Evolutionary conservation across 2,329 filamentous ascomycete genomes (phyloP).

Genomic region (Bipolaris bicolor): DNA sequence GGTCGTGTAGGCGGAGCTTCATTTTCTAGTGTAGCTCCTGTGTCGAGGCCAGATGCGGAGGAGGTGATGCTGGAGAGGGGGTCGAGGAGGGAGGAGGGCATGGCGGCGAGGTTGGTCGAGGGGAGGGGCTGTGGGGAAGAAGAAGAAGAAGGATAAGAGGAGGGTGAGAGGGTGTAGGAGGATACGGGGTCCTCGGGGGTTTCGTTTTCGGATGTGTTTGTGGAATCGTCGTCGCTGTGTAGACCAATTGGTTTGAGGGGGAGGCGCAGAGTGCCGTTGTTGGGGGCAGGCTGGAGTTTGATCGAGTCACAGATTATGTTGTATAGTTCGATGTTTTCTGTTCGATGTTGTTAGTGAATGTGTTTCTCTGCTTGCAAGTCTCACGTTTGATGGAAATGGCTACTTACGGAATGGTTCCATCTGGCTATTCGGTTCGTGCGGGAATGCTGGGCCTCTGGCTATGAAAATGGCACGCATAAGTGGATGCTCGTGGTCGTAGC

Average conservation of each 20-base stretch:
- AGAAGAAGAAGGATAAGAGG: constrained; percentile 41
- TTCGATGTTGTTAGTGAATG: constrained; percentile 32
- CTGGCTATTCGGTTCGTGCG: constrained; percentile 79
- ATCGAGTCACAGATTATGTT: constrained; percentile 92
- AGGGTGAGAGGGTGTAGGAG: constrained; percentile 8
- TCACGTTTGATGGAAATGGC: no score
- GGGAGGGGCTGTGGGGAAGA: constrained; percentile 3
- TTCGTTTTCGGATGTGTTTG: constrained; percentile 51
- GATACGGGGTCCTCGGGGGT: constrained; percentile 61
- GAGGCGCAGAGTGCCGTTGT: constrained; percentile 85
- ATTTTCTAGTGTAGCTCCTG: constrained; percentile 14
- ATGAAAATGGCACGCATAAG: constrained; percentile 97
- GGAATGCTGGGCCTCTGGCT: constrained; percentile 89
- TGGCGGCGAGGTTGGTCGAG: constrained; percentile 21
- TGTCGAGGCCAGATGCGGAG: constrained; percentile 31
- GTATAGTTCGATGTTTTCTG: constrained; percentile 94
- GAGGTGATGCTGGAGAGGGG: constrained; percentile 32
- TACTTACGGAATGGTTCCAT: constrained; percentile 83
- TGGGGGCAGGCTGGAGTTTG: constrained; percentile 72
- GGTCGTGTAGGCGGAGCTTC: not conserved
- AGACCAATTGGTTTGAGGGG: constrained; percentile 69
- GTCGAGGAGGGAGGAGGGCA: constrained; percentile 15
- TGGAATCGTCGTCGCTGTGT: constrained; percentile 59
- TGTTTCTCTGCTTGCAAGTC: not conserved
- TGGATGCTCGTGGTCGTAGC: constrained; percentile 93